These are phyloP conservation scores for Crithidia acanthocephali DNA, from an alignment of 208 protist species.

Conservation along the genomic window DNA sequence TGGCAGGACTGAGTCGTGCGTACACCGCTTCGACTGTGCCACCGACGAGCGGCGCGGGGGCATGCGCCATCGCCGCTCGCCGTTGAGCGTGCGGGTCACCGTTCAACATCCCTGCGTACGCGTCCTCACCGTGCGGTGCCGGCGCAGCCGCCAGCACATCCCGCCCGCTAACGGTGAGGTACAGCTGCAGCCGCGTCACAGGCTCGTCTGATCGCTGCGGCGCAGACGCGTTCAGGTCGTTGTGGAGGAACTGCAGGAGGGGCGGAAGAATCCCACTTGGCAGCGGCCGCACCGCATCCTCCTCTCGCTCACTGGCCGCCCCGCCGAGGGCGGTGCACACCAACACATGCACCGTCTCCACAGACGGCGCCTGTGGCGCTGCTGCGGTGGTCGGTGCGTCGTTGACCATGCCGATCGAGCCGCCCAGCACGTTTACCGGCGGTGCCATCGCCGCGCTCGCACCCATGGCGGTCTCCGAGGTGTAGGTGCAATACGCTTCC, in stretches of 20 bases:
- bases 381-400: not conserved
- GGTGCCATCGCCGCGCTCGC: not conserved
- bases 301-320: not conserved
- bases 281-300: slow-evolving; percentile 4
- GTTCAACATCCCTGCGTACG: not conserved
- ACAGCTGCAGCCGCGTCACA: not conserved
- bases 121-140: no score
- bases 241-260: not conserved
- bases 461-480: not conserved
- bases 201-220: not conserved
- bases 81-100: not conserved
- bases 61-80: not conserved
- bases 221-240: not conserved
- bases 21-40: not conserved
- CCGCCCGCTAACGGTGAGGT: slow-evolving; percentile 10
- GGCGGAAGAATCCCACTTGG: not conserved
- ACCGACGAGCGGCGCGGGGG: not conserved
- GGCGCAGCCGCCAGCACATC: slow-evolving; percentile 4
- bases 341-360: slow-evolving; percentile 5
- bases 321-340: slow-evolving; percentile 2
- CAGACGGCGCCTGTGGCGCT: not conserved
- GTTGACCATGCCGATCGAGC: not conserved
- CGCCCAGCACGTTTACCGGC: slow-evolving; percentile 9
- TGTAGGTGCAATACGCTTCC: slow-evolving; percentile 23
- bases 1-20: not conserved